Evolutionary conservation across 257 asterid genomes (phyloP), one percentile per base, ranked within the genome.

Genomic region (Verbena officinalis): DNA sequence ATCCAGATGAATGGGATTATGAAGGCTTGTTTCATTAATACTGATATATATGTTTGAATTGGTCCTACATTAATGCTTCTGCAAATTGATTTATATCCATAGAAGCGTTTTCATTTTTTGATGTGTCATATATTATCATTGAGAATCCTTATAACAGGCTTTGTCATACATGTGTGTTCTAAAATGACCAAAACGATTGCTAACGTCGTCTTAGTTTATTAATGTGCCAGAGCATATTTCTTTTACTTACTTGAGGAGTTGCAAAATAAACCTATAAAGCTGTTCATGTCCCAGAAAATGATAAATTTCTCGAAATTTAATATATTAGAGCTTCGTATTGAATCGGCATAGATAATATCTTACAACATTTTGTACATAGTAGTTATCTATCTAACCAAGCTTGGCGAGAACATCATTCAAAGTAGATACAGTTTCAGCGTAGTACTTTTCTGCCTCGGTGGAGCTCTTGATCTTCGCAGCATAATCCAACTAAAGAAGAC

Each of bases 391-490:
- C 80, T 86, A 93, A 68, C 95, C 95, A 73, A 93, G 81, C 82
- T 83, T 84, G 73, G 96, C 38, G 14, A 93, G 77, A 74, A 93
- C 92, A 71, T 81, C 83, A 70, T 84, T 83, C 68, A 93, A 66
- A 40, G 81, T 13, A 27, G 96, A 54, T 54, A 90, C 90, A 52
- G 95, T 86, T 45, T 81, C 83, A 17, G 91, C 90, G 34, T 93
- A 93, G 77, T 65, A 87, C 85, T 90, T 93, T 65, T 90, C 92
- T 20, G 99, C 96, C 50, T 86, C 75, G 10, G 80, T 1, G 24
- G 65, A 15, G 86, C 91, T 86, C 95, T 93, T 93, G 63, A 64
- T 84, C 90, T 90, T 90, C 9, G 96, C 96, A 11, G 97, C 97
- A 62, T 90, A 24, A 73, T 93, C 98, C 81, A 90, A 65, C 97